A percentile compares a stretch with the other conserved stretches of the same genome.
Evolutionary conservation across 768 basidiomycete species (phyloP).

Genomic region (Boletus pseudopeckii): DNA sequence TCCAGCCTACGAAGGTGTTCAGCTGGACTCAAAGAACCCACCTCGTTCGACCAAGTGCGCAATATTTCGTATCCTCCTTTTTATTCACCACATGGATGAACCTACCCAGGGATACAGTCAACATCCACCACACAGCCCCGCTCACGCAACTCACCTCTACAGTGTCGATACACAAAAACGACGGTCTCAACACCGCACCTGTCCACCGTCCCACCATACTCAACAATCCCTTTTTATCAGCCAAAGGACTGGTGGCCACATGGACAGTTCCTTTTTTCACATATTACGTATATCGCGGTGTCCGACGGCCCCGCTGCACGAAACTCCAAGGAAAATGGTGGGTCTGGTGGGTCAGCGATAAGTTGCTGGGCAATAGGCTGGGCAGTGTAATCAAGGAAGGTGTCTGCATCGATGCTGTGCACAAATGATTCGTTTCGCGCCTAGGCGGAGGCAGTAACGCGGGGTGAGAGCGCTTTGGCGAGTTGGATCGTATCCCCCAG

Average conservation of each 20-base stretch:
- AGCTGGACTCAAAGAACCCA: constrained; percentile 13
- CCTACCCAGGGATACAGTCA: neutral
- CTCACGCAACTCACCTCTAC: constrained; percentile 39
- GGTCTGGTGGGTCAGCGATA: constrained; percentile 39
- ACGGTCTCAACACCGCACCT: constrained; percentile 31
- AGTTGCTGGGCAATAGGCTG: constrained; percentile 48
- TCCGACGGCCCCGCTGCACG: constrained; percentile 55
- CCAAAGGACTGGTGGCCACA: constrained; percentile 50
- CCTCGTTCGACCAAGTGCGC: constrained; percentile 43
- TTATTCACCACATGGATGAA: constrained; percentile 33
- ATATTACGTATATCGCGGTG: constrained; percentile 52
- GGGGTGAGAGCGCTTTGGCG: constrained; percentile 60
- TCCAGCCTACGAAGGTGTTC: neutral
- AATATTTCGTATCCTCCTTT: constrained; percentile 34
- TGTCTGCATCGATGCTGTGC: constrained; percentile 59
- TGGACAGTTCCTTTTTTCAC: no score
- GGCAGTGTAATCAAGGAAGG: constrained; percentile 64
- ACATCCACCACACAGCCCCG: neutral
- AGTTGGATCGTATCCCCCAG: constrained; percentile 43
- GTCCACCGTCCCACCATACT: constrained; percentile 1
- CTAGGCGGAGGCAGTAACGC: constrained; percentile 58
- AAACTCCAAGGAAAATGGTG: constrained; percentile 55
- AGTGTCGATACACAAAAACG: constrained; percentile 45
- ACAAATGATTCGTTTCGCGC: constrained; percentile 58
- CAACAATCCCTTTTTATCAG: constrained; percentile 25